Evolutionary conservation across 2,329 filamentous ascomycete genomes (phyloP).

Genomic region (Saccharata proteae): DNA sequence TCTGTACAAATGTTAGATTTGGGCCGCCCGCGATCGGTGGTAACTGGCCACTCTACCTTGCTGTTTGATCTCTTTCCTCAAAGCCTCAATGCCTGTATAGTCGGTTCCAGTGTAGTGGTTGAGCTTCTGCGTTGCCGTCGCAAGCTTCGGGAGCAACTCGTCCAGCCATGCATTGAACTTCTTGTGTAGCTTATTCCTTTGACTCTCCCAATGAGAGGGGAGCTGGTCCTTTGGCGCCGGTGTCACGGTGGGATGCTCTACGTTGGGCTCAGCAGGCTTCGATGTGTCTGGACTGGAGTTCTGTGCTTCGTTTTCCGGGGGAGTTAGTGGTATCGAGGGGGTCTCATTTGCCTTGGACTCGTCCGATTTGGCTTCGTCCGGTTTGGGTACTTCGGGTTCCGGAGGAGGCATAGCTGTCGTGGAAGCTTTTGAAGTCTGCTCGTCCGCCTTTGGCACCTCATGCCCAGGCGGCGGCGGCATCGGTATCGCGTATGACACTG

Average conservation of each 20-base stretch:
- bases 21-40: no score
- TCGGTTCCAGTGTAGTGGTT: slow-evolving; percentile 81
- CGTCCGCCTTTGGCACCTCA: no score
- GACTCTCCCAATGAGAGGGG: slow-evolving; percentile 41
- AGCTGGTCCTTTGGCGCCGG: slow-evolving; percentile 29
- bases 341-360: no score
- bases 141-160: slow-evolving; percentile 70
- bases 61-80: slow-evolving; percentile 65
- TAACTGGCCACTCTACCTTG: slow-evolving; percentile 38
- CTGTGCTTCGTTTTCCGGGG: no score
- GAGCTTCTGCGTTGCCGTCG: slow-evolving; percentile 74
- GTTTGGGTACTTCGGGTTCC: no score
- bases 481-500: no score
- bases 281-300: slow-evolving; percentile 7
- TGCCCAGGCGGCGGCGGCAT: no score
- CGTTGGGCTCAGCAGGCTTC: slow-evolving; percentile 8
- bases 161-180: slow-evolving; percentile 71
- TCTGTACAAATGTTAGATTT: slow-evolving; percentile 27
- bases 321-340: no score
- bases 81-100: slow-evolving; percentile 78
- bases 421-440: no score
- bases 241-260: slow-evolving; percentile 16
- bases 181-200: slow-evolving; percentile 45
- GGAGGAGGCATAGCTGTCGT: no score
- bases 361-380: no score